Evolutionary conservation across 805 yeast species (phyloP), one percentile per base, ranked within the genome.

Genomic region (Ascoidea asiatica): DNA sequence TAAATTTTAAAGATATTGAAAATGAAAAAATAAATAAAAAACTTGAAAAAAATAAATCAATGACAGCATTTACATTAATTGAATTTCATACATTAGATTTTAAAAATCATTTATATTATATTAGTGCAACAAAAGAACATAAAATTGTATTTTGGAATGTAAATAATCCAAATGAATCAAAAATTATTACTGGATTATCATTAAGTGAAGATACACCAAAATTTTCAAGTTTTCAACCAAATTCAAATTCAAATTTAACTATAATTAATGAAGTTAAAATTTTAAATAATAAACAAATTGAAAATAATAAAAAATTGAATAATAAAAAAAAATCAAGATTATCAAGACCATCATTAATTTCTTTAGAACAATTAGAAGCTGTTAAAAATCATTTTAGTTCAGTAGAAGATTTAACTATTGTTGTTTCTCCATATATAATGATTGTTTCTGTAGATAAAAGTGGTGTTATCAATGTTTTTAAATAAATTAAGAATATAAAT

Each of bases 391-490:
- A 76, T 47, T 69, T 65, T 37, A 84, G 79, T 45, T 51, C 63
- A 2, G 67, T 81, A 36, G 66, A 67, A 2, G 79, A 64, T 37
- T 60, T 79, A 4, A 69, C 67, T 0, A 53, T 72, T 17, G 56
- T 77, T 15, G 50, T 62, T 15, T 54, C 58, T 7, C 86, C 86
- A 0, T 72, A 69, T 46, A 75, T 72, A 38, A 70, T 83, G 76
- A 56, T 83, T 2, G 61, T 84, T 3, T 67, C 82, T 2, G 86
- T 65, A 2, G 94, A 84, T 51, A 62, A 86, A 45, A 69, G 75
- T 38, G 95, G 95, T 0, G 65, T 63, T 2, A 64, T 85, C 29
- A 76, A 77, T 54, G 72, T 83, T 2, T 81, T 74, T 56, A 70
- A 66, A 52, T 73, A 53, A n/a, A n/a, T n/a, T n/a, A n/a, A n/a